Evolutionary conservation across 805 yeast genomes (phyloP).

Genomic region (Teunomyces cretensis): DNA sequence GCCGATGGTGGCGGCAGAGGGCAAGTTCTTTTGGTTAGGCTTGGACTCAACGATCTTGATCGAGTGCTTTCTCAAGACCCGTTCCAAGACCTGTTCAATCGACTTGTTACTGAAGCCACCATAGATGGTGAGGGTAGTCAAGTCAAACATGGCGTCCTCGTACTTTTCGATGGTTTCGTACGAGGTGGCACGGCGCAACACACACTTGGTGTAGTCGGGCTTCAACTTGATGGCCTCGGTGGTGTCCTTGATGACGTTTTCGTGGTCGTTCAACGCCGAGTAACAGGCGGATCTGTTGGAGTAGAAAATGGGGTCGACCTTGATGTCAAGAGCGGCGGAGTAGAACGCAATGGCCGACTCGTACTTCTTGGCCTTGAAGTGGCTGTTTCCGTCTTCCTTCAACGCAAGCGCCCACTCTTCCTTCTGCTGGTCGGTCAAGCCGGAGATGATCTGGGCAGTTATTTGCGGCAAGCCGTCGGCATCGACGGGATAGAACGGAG

Average conservation of each 20-base stretch:
- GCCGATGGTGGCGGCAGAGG: conserved; percentile 79
- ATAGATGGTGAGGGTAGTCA: conserved; percentile 82
- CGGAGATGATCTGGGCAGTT: conserved; percentile 43
- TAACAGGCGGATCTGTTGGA: conserved; percentile 97
- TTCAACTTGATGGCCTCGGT: conserved; percentile 80
- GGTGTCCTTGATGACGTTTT: conserved; percentile 85
- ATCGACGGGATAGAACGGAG: conserved; percentile 50
- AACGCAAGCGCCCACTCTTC: conserved; percentile 68
- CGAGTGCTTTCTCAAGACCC: conserved; percentile 82
- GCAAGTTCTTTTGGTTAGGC: conserved; percentile 55
- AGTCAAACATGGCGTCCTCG: conserved; percentile 86
- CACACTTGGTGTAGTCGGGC: conserved; percentile 89
- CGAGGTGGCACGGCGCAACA: conserved; percentile 90
- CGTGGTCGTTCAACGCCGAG: conserved; percentile 75
- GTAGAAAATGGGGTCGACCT: conserved; percentile 83
- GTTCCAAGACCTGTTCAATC: conserved; percentile 79
- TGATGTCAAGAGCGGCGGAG: conserved; percentile 71
- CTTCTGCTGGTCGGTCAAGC: conserved; percentile 51
- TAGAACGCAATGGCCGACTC: conserved; percentile 79
- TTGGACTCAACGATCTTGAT: conserved; percentile 63
- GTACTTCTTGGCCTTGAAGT: conserved; percentile 68
- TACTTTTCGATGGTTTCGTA: conserved; percentile 77
- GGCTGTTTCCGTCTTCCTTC: conserved; percentile 86
- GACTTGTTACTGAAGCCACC: conserved; percentile 81
- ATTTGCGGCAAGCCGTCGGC: conserved; percentile 59